Base-by-base conservation (phyloP, 2,329 filamentous ascomycete genomes). In the Stachybotrys chartarum region DNA sequence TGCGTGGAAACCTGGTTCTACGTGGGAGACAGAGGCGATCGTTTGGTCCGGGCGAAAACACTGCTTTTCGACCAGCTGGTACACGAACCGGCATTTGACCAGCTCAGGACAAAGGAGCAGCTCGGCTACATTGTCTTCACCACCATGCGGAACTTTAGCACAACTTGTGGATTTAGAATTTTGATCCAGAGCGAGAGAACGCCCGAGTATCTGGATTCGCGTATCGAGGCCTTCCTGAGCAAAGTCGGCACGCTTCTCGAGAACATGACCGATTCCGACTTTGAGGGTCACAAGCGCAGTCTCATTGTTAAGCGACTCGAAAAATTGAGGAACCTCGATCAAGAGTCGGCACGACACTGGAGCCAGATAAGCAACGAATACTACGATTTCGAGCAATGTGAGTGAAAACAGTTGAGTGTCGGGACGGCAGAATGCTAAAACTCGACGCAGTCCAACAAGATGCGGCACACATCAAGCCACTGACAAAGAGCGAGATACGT, bases 111-210 rank as follows among this genome's bases (percentile, higher is more conserved):
- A 48, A 97, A 97, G 72, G 93, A 99, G 70, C 93, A 99, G 72
- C 86, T 99, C 7, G 94, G 94, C 12, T 99, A 99, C 64, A 90
- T 99, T 54, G 93, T 99, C 1, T 96, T 93, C 72, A 93, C 89
- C 51, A 90, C 91, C 31, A 79, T 85, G 11, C 79, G 87, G 45
- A 81, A 82, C 53, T 84, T 88, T 55, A 76, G 84, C n/a, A 91
- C 88, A 1, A 93, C 88, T 0, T 87, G 90, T 64, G 90, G 90
- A 1, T 94, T 94, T 72, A 83, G 92, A 6, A 88, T 99, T 60
- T 82, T 97, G 58, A 91, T 99, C 32, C 94, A 99, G 75, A 96
- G 91, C 67, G 93, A 99, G 72, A 87, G 87, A 67, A 85, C 87
- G 3, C 87, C 90, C 0, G 79, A 86, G 47, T 97, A 95, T 65